Evolutionary conservation across 768 basidiomycete species (phyloP), one percentile per base, ranked within the genome.

Genomic region (Kwoniella newhampshirensis): DNA sequence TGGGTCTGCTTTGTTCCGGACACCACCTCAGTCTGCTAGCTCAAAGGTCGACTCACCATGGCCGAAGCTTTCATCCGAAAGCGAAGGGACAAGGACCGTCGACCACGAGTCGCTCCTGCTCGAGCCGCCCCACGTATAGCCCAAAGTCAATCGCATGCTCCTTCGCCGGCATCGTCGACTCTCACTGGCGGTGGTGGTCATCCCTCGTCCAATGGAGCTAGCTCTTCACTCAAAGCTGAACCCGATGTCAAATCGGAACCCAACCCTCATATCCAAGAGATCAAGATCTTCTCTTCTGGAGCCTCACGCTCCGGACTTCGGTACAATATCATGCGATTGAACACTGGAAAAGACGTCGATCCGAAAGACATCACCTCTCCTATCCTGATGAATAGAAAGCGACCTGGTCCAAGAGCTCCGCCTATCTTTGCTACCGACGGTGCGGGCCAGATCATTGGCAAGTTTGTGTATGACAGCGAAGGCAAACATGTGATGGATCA

Each of bases 61-160:
- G 52, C 61, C n/a, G 67, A 68, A 8, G 41, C 53, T n/a, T 35
- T 60, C n/a, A 66, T 71, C 64, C 51, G 67, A n/a, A 68, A 68
- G 58, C 53, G 64, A 39, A 68, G 64, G 40, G 70, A 66, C 51
- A 71, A 68, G 54, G 50, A 59, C 0, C 61, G 67, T 17, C 44
- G 55, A 2, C 21, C 41, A 4, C 28, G 59, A 30, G 49, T 51
- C 13, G 54, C 50, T 7, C 51, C 54, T 12, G 20, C 53, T 37
- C 20, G 30, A 27, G n/a, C 26, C 4, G 37, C 28, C n/a, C n/a
- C n/a, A n/a, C n/a, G n/a, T n/a, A n/a, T n/a, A 39, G 50, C 54
- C 17, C 41, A 41, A 15, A 50, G 50, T 56, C 47, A 45, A 39
- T 40, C 39, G 13, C 52, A 52, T 39, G 36, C n/a, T 42, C 17